Evolutionary conservation across 1,284 basidiomycete species (phyloP).

Genomic region (Cutaneotrichosporon sp.): DNA sequence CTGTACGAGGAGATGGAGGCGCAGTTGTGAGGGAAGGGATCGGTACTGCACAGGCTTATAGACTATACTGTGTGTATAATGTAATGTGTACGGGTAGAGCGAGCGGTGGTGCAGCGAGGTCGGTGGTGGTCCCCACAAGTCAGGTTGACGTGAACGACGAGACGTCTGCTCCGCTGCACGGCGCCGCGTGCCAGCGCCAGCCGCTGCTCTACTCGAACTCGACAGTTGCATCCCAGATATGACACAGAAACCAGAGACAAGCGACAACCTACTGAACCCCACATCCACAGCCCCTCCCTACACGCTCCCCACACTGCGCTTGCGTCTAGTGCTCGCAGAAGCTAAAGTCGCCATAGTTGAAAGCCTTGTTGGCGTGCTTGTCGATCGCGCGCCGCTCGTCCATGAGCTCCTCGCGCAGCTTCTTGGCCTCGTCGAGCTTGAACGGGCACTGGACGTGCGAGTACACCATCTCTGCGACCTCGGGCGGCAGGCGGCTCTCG

Average conservation of each 20-base stretch:
- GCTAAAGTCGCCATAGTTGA: constrained; percentile 4
- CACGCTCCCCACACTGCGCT: background rate
- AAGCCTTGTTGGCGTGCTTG: background rate
- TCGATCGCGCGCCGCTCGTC: constrained; percentile 19
- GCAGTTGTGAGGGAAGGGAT: constrained; percentile 17
- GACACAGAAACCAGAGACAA: too few relatives aligned
- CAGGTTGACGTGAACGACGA: too few relatives aligned
- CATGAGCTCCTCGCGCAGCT: constrained; percentile 23
- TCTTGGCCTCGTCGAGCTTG: constrained; percentile 15
- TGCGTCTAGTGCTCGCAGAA: constrained; percentile 25
- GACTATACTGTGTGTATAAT: constrained; percentile 6
- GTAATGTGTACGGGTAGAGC: background rate
- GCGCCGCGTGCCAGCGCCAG: too few relatives aligned
- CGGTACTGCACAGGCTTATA: background rate
- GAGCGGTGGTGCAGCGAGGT: too few relatives aligned
- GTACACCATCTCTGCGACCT: constrained; percentile 19
- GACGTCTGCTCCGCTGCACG: too few relatives aligned
- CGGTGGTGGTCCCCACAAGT: too few relatives aligned
- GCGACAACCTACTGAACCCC: too few relatives aligned
- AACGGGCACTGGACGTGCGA: constrained; percentile 20
- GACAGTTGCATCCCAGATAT: too few relatives aligned
- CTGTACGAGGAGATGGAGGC: constrained; percentile 29
- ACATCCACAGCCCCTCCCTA: too few relatives aligned
- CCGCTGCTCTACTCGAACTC: too few relatives aligned
- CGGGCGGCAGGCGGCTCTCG: constrained; percentile 13